phyloP scores from a whole-genome alignment of 768 basidiomycete genomes.

The Cystobasidiopsis lactophilus region DNA sequence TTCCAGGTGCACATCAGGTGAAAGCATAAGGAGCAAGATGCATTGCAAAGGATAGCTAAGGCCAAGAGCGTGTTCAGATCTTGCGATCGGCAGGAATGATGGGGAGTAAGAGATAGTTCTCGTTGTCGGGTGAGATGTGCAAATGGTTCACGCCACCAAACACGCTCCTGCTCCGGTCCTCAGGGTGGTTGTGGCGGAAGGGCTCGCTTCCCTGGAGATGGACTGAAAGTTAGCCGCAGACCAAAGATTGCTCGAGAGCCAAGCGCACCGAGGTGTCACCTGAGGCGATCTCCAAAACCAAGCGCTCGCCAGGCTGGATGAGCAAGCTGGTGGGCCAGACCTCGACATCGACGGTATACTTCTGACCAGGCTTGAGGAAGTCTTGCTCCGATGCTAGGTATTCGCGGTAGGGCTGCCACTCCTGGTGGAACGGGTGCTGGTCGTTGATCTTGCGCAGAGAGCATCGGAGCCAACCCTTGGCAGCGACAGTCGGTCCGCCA shows the following conservation, averaged over 20 bases:
- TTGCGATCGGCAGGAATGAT: no score
- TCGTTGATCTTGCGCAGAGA: constrained; percentile 18
- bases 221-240: constrained; percentile 3
- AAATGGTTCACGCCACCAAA: constrained; percentile 15
- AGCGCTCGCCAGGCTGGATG: constrained; percentile 10
- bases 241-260: not conserved
- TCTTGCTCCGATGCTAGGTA: constrained; percentile 15
- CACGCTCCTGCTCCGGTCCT: constrained; percentile 5
- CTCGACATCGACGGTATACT: constrained; percentile 17
- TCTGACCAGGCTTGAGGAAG: constrained; percentile 10
- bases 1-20: no score
- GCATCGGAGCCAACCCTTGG: constrained; percentile 20
- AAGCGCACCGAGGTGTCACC: not conserved
- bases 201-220: constrained; percentile 8
- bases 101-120: constrained; percentile 14
- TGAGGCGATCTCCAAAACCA: constrained; percentile 11
- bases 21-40: no score
- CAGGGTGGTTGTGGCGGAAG: constrained; percentile 9
- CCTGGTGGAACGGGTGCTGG: constrained; percentile 13
- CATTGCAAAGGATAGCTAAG: no score
- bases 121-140: constrained; percentile 11
- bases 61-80: no score
- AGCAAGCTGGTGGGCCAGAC: constrained; percentile 21
- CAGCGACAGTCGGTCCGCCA: constrained; percentile 16
- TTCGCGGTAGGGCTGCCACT: constrained; percentile 17